A percentile compares a stretch with the other conserved stretches of the same genome.
phyloP scores from a whole-genome alignment of 2,329 filamentous ascomycete genomes.

The Trichoderma aggressivum region DNA sequence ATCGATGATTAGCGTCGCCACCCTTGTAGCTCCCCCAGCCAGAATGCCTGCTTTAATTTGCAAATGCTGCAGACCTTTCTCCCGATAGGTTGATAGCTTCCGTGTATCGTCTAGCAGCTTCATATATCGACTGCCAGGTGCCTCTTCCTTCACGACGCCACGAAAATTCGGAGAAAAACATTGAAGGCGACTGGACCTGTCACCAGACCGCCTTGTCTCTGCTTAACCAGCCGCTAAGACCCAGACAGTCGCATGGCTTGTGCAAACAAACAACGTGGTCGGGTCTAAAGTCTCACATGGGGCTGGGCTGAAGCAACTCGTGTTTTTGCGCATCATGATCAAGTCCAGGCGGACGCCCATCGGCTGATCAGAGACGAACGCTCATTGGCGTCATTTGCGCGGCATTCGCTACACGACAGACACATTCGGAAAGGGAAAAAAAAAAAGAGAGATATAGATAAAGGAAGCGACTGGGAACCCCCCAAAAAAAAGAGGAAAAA shows the following conservation, averaged over 20 bases:
- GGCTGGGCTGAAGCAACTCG: background rate
- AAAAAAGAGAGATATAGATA: background rate
- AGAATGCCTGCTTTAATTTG: background rate
- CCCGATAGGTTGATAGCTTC: conserved; percentile 3
- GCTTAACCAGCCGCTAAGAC: background rate
- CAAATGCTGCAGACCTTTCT: background rate
- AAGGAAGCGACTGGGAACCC: background rate
- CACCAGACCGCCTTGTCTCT: conserved; percentile 8
- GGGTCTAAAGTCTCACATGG: conserved; percentile 15
- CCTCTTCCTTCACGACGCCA: background rate
- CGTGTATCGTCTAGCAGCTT: background rate
- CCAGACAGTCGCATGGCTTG: background rate
- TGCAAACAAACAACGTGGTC: background rate
- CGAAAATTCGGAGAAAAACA: background rate
- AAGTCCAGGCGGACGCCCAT: background rate
- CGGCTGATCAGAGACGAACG: conserved; percentile 1
- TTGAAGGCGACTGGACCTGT: background rate
- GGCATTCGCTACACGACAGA: background rate
- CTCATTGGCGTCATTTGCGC: background rate
- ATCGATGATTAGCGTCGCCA: conserved; percentile 11
- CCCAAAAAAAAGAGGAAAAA: too few species aligned
- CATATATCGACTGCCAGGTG: background rate
- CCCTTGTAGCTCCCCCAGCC: background rate
- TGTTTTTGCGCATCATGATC: conserved; percentile 7
- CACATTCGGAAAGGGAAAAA: background rate